phyloP scores from a whole-genome alignment of 2,329 filamentous ascomycete genomes.

The Aspergillaceae sp. region DNA sequence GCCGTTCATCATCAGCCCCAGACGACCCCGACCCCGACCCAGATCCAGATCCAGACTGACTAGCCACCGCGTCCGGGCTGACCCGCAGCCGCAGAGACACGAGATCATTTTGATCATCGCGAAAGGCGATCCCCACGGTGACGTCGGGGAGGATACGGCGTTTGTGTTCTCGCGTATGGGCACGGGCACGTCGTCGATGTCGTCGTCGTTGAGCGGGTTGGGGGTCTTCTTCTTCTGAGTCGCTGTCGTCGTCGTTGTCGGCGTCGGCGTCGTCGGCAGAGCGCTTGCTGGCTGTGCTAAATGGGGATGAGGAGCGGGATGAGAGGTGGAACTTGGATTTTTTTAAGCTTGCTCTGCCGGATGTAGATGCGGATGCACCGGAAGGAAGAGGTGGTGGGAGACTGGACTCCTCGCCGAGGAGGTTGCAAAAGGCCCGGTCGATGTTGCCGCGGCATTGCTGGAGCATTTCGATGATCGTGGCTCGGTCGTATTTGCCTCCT shows the following conservation, averaged over 20 bases:
- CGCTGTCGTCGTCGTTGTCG: conserved; percentile 28
- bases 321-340: conserved; percentile 25
- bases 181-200: conserved; percentile 2
- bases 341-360: conserved; percentile 18
- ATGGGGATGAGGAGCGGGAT: conserved; percentile 34
- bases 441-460: conserved; percentile 48
- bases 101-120: conserved; percentile 31
- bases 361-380: conserved; percentile 2
- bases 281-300: conserved; percentile 35
- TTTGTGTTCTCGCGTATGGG: conserved; percentile 17
- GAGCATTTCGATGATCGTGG: conserved; percentile 45
- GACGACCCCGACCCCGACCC: too few relatives aligned
- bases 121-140: conserved; percentile 31
- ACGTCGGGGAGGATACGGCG: conserved; percentile 29
- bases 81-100: conserved; percentile 30
- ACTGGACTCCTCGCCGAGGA: conserved; percentile 43
- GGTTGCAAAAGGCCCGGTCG: conserved; percentile 43
- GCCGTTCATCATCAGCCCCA: too few relatives aligned
- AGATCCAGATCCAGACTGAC: too few relatives aligned
- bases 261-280: conserved; percentile 21
- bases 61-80: conserved; percentile 15
- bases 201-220: conserved; percentile 20
- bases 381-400: conserved; percentile 1
- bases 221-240: conserved; percentile 28
- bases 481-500: conserved; percentile 43